phyloP scores from a whole-genome alignment of 2,329 filamentous ascomycete species.

The Phoma herbarum region DNA sequence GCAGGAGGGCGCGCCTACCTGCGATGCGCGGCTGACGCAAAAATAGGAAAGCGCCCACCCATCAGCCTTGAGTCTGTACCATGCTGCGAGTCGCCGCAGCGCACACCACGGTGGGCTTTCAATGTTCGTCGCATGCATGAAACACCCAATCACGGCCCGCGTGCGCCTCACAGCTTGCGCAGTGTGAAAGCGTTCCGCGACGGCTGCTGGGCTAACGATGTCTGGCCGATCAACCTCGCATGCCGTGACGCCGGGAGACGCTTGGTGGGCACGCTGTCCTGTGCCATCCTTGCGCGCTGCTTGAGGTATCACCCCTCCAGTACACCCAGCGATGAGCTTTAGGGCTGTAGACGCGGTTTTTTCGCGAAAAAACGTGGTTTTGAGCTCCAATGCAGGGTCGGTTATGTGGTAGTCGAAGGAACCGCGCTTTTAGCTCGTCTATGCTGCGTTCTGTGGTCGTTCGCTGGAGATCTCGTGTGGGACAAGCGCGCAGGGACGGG shows the following conservation, averaged over 20 bases:
- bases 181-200: conserved; percentile 36
- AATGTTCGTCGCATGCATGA: conserved; percentile 8
- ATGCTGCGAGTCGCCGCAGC: conserved; percentile 5
- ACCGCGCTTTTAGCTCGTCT: conserved; percentile 37
- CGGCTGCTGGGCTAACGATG: conserved; percentile 34
- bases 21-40: conserved; percentile 38
- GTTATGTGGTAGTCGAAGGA: conserved; percentile 36
- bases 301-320: conserved; percentile 33
- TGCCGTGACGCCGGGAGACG: conserved; percentile 36
- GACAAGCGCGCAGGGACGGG: conserved; percentile 33
- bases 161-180: conserved; percentile 15
- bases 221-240: conserved; percentile 36
- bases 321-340: conserved; percentile 33
- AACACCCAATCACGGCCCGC: conserved; percentile 15
- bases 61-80: conserved; percentile 4
- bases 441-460: conserved; percentile 30
- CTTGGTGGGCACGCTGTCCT: conserved; percentile 21
- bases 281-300: conserved; percentile 22
- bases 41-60: conserved; percentile 28
- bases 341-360: conserved; percentile 45
- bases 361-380: conserved; percentile 44
- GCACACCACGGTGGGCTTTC: conserved; percentile 2
- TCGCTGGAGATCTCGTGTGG: conserved; percentile 29
- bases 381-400: conserved; percentile 39
- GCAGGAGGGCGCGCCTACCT: conserved; percentile 25